Conservation (phyloP, 2,329 filamentous ascomycete genomes). For the Pseudogymnoascus pannorum region DNA sequence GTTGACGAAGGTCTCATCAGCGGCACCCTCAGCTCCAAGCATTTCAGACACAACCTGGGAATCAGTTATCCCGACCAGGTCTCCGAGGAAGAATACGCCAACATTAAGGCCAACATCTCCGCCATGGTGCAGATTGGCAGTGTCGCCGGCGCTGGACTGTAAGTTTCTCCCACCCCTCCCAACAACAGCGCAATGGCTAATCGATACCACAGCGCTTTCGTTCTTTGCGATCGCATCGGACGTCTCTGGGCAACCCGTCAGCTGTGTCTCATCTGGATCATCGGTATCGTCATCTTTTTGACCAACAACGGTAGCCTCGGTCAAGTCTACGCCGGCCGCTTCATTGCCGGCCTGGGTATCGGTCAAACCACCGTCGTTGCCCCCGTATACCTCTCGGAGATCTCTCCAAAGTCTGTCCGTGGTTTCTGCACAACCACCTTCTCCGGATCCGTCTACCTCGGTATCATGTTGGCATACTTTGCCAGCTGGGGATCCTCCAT, state of each 20-base stretch:
- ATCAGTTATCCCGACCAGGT: slow-evolving; percentile 42
- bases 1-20: slow-evolving; percentile 76
- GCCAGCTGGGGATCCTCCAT: slow-evolving; percentile 56
- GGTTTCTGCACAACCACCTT: slow-evolving; percentile 69
- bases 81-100: slow-evolving; percentile 44
- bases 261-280: slow-evolving; percentile 49
- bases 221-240: slow-evolving; percentile 53
- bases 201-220: slow-evolving; percentile 41
- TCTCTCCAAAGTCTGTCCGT: slow-evolving; percentile 59
- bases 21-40: slow-evolving; percentile 59
- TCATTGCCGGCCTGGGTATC: slow-evolving; percentile 56
- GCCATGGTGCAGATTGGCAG: slow-evolving; percentile 77
- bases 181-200: neutral
- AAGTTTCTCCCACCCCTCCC: slow-evolving; percentile 17
- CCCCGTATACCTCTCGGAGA: slow-evolving; percentile 67
- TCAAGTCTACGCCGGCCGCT: slow-evolving; percentile 57
- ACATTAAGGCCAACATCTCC: slow-evolving; percentile 69
- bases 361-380: slow-evolving; percentile 61
- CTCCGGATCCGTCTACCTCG: slow-evolving; percentile 65
- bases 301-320: slow-evolving; percentile 45
- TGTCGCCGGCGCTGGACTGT: slow-evolving; percentile 61
- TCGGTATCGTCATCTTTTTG: slow-evolving; percentile 54
- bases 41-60: slow-evolving; percentile 54
- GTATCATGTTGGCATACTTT: slow-evolving; percentile 74
- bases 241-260: slow-evolving; percentile 55